phyloP scores from a whole-genome alignment of 257 asterid species.

The Gentiana straminea region DNA sequence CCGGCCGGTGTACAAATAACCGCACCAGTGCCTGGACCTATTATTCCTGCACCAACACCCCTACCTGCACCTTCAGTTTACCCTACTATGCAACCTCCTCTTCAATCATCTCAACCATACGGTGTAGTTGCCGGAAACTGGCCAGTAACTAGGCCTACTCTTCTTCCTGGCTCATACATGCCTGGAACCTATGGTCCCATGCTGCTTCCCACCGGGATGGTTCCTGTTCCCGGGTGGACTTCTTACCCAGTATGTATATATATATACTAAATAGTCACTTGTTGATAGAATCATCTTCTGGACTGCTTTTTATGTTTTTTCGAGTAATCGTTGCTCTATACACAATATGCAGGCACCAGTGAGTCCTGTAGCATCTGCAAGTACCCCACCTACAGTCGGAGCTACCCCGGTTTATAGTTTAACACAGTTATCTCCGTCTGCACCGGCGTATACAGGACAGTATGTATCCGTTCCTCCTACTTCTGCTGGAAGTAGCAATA shows the following conservation, averaged over 20 bases:
- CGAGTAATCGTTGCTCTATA: too few species aligned
- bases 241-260: slow-evolving; percentile 55
- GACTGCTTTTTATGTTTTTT: too few species aligned
- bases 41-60: slow-evolving; percentile 44
- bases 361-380: slow-evolving; percentile 52
- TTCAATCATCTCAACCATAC: slow-evolving; percentile 77
- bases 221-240: slow-evolving; percentile 77
- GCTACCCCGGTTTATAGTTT: slow-evolving; percentile 49
- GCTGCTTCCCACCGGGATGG: slow-evolving; percentile 71
- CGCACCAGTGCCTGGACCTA: slow-evolving; percentile 41
- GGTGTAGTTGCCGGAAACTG: slow-evolving; percentile 79
- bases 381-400: slow-evolving; percentile 50
- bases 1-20: slow-evolving; percentile 54
- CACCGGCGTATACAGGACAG: slow-evolving; percentile 67
- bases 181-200: slow-evolving; percentile 67
- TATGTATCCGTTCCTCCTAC: slow-evolving; percentile 52
- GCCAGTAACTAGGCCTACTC: slow-evolving; percentile 64
- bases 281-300: background rate
- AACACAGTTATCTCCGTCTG: slow-evolving; percentile 69
- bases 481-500: slow-evolving; percentile 37
- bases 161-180: slow-evolving; percentile 65
- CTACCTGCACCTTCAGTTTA: slow-evolving; percentile 41
- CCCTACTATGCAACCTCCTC: slow-evolving; percentile 47
- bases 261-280: background rate
- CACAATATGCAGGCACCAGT: slow-evolving; percentile 8